phyloP scores from a whole-genome alignment of 108 stramenopile genomes.

The Conticribra weissflogii region DNA sequence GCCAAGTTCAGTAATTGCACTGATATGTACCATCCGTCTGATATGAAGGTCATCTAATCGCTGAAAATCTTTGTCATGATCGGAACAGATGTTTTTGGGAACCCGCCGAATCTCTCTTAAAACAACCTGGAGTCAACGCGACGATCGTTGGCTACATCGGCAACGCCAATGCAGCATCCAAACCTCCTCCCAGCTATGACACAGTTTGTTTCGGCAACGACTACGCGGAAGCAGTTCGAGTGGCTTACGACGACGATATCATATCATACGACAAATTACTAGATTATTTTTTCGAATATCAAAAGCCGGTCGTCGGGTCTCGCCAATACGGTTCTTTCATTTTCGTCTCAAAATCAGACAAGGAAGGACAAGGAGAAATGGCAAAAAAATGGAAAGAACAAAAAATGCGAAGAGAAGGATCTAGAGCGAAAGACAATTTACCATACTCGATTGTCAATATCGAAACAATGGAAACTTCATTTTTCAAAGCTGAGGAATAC shows the following conservation, averaged over 20 bases:
- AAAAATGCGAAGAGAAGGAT: slow-evolving; percentile 8
- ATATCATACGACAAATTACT: slow-evolving; percentile 62
- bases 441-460: slow-evolving; percentile 46
- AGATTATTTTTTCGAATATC: slow-evolving; percentile 64
- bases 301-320: slow-evolving; percentile 65
- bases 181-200: slow-evolving; percentile 63
- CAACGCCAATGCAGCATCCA: slow-evolving; percentile 25
- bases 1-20: no score
- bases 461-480: slow-evolving; percentile 55
- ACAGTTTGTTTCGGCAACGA: slow-evolving; percentile 58
- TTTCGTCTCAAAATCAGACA: slow-evolving; percentile 45
- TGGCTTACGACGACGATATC: slow-evolving; percentile 61
- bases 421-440: slow-evolving; percentile 48
- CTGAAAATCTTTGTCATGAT: no score
- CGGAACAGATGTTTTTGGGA: slow-evolving; percentile 85
- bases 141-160: slow-evolving; percentile 79
- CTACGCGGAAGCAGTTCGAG: slow-evolving; percentile 49
- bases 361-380: slow-evolving; percentile 32
- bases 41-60: no score
- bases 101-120: slow-evolving; percentile 68
- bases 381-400: slow-evolving; percentile 19
- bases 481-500: slow-evolving; percentile 79
- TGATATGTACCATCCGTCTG: no score
- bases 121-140: slow-evolving; percentile 64
- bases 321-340: slow-evolving; percentile 82